Conservation (phyloP, 2,329 filamentous ascomycete genomes). For the Epichloe bromicola region DNA sequence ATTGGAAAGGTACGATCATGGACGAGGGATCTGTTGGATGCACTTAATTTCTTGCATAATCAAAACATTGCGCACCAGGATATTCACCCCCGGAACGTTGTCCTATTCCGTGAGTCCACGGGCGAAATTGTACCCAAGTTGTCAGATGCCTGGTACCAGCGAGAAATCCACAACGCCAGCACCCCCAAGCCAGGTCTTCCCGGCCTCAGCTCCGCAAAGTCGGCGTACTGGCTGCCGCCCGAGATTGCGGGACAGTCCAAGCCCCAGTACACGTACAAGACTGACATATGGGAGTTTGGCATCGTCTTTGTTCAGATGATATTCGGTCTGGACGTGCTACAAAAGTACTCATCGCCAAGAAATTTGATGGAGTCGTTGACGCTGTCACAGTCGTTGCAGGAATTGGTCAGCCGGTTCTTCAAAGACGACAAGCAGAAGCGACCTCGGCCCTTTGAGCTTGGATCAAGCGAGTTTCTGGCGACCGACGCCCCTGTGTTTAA, state of each 20-base stretch:
- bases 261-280: slow-evolving; percentile 57
- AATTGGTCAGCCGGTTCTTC: slow-evolving; percentile 76
- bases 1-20: slow-evolving; percentile 70
- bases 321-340: slow-evolving; percentile 65
- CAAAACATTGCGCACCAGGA: slow-evolving; percentile 74
- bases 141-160: slow-evolving; percentile 59
- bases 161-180: slow-evolving; percentile 49
- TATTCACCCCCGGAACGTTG: slow-evolving; percentile 65
- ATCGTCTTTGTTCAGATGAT: slow-evolving; percentile 89
- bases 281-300: slow-evolving; percentile 91
- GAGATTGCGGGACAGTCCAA: slow-evolving; percentile 55
- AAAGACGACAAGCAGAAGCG: slow-evolving; percentile 72
- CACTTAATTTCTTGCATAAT: slow-evolving; percentile 73
- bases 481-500: slow-evolving; percentile 48
- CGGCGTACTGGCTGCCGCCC: slow-evolving; percentile 72
- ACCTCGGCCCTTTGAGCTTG: slow-evolving; percentile 64
- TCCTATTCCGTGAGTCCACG: slow-evolving; percentile 57
- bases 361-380: slow-evolving; percentile 57
- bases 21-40: slow-evolving; percentile 86
- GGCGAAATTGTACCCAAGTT: slow-evolving; percentile 63
- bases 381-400: slow-evolving; percentile 62
- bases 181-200: slow-evolving; percentile 38
- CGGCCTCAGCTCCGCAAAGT: slow-evolving; percentile 49
- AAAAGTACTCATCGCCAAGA: slow-evolving; percentile 67
- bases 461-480: slow-evolving; percentile 52